Evolutionary conservation across 1,139 yeast genomes (phyloP).

Genomic region (Candida tetrigidarum): DNA sequence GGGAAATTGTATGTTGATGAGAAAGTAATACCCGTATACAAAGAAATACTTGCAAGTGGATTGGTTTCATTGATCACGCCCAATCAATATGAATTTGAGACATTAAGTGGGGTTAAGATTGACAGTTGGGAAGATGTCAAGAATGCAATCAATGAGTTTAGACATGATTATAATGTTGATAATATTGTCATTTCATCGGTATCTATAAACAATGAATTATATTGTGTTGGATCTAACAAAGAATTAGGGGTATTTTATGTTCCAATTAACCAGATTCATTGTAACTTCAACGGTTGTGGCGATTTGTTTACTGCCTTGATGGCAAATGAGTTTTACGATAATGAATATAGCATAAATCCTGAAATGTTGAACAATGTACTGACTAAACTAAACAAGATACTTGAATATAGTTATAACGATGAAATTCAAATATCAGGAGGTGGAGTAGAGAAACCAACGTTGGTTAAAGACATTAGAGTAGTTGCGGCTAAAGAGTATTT

Average conservation of each 20-base stretch:
- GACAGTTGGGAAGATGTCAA: conserved; percentile 25
- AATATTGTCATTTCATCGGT: conserved; percentile 43
- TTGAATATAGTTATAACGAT: conserved; percentile 30
- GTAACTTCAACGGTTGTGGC: conserved; percentile 51
- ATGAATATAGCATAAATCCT: conserved; percentile 26
- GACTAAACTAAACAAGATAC: conserved; percentile 32
- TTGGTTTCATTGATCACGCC: conserved; percentile 40
- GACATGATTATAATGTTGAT: conserved; percentile 26
- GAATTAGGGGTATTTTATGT: conserved; percentile 27
- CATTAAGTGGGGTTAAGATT: conserved; percentile 29
- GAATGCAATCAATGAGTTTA: conserved; percentile 26
- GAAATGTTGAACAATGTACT: conserved; percentile 32
- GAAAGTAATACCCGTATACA: conserved; percentile 34
- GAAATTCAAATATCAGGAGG: conserved; percentile 23
- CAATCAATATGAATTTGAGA: conserved; percentile 46
- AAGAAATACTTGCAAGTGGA: conserved; percentile 29
- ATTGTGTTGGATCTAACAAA: conserved; percentile 35
- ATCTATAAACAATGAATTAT: conserved; percentile 31
- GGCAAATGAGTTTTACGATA: conserved; percentile 35
- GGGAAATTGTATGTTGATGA: conserved; percentile 42
- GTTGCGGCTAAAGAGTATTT: conserved; percentile 30
- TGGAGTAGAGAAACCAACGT: conserved; percentile 18
- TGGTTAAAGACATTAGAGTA: conserved; percentile 36
- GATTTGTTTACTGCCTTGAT: conserved; percentile 47
- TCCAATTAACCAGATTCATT: conserved; percentile 36